Base-by-base conservation (phyloP, 176 grass and related monocot species). In the Pharus latifolius region DNA sequence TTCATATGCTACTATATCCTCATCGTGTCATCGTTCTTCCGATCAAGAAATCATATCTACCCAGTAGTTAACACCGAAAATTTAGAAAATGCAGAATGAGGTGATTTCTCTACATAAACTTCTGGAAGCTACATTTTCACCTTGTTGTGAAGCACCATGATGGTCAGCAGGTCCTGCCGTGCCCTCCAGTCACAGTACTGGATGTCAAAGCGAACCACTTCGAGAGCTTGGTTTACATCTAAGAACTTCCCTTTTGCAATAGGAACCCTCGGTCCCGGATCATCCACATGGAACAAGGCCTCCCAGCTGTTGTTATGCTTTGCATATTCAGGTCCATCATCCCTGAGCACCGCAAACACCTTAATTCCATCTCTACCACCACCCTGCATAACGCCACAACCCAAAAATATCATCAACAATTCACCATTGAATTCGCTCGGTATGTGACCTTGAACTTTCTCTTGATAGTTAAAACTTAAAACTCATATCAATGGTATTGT, bases 141-240 rank as follows among this genome's bases (percentile, higher is more conserved):
- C 90, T 99, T 94, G 76, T 88, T 76, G 66, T 99, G 95, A 33
- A 99, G 95, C 44, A 88, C 71, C 90, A 99, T 88, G 72, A 99
- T 99, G 23, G 80, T 84, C 18, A 99, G 79, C 48, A 99, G 83
- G 77, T 99, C 95, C 59, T 91, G 90, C 0, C 95, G 84, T 1
- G 90, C 95, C 49, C 87, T 85, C 90, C 90, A 99, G 65, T 99
- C 90, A 22, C 95, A 99, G 54, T 99, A 99, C 63, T 91, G 90
- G n/a, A 99, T 94, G 60, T 99, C 95, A 49, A 94, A 87, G 31
- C 91, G 78, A 63, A 86, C 95, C 48, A 94, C 90, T 73, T 99
- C 82, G n/a, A 94, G 79, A 43, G 95, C 95, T 40, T 94, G 90
- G 59, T 94, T 91, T 24, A 91, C 81, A 63, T 99, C 95, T 78